These are phyloP conservation scores for Aspergillus sp. DNA, from an alignment of 2,329 filamentous ascomycete species.

Conservation along the genomic window DNA sequence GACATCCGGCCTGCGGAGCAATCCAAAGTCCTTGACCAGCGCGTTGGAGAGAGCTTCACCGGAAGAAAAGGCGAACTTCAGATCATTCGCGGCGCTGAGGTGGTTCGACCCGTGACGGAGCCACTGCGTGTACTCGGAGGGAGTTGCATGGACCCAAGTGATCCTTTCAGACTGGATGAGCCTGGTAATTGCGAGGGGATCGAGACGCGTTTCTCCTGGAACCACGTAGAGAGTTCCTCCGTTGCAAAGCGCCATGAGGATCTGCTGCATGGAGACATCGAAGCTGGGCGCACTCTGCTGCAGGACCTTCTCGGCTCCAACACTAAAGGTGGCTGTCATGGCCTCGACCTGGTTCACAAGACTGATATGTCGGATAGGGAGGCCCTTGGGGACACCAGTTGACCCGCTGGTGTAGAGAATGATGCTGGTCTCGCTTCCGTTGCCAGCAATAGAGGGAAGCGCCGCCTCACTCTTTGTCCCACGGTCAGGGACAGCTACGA, in stretches of 20 bases:
- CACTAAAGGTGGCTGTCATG: background rate
- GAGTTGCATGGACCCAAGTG: conserved; percentile 13
- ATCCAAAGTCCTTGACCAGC: background rate
- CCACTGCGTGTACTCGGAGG: background rate
- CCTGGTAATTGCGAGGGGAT: conserved; percentile 18
- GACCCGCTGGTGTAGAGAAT: conserved; percentile 10
- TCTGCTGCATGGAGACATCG: conserved; percentile 24
- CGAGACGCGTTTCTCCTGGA: conserved; percentile 6
- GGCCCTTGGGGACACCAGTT: background rate
- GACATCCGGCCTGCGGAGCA: background rate
- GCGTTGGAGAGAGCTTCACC: background rate
- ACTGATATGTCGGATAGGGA: background rate
- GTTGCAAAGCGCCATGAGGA: conserved; percentile 18
- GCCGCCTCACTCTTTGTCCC: background rate
- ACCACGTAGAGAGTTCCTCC: conserved; percentile 19
- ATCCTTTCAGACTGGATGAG: conserved; percentile 19
- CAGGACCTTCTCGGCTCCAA: conserved; percentile 16
- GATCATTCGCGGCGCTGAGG: background rate
- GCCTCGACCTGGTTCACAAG: background rate
- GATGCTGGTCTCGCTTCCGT: background rate
- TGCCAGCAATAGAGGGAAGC: background rate
- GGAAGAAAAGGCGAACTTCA: background rate
- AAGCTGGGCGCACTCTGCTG: conserved; percentile 26
- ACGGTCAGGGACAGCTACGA: background rate
- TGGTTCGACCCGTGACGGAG: background rate